phyloP scores from a whole-genome alignment of 179 eudicot genomes.

The Silene noctiflora region DNA sequence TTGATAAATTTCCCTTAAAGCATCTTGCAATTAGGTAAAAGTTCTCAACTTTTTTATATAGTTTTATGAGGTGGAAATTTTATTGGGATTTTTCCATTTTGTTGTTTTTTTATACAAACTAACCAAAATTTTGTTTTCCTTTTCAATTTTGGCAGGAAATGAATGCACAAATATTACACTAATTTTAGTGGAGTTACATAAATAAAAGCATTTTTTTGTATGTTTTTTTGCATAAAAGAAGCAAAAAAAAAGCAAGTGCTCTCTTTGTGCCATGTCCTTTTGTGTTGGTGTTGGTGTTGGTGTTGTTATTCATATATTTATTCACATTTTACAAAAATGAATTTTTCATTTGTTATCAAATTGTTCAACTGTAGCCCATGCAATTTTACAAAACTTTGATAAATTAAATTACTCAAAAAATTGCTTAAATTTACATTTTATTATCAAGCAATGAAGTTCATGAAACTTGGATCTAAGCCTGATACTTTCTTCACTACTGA shows the following conservation, averaged over 20 bases:
- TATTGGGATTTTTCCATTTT: not conserved
- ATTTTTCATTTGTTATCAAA: slow-evolving; percentile 1
- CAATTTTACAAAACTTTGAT: slow-evolving; percentile 16
- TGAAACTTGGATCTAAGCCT: slow-evolving; percentile 89
- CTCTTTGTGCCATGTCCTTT: slow-evolving; percentile 12
- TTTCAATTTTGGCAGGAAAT: slow-evolving; percentile 14
- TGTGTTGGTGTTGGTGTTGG: not conserved
- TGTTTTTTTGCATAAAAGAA: slow-evolving; percentile 17
- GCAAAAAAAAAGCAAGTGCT: slow-evolving; percentile 22
- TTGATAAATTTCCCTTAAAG: slow-evolving; percentile 9
- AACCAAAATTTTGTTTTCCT: not conserved
- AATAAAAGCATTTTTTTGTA: slow-evolving; percentile 19
- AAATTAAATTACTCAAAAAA: slow-evolving; percentile 19
- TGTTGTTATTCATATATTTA: not conserved
- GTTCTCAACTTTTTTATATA: not conserved
- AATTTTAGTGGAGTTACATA: slow-evolving; percentile 18
- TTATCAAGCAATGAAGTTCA: slow-evolving; percentile 64
- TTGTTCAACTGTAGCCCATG: slow-evolving; percentile 8
- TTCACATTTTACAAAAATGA: slow-evolving; percentile 11
- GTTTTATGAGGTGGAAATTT: slow-evolving; percentile 20
- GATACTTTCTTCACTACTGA: slow-evolving; percentile 79
- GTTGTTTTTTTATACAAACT: slow-evolving; percentile 19
- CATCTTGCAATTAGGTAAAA: slow-evolving; percentile 24
- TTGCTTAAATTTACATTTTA: not conserved
- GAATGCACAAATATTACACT: slow-evolving; percentile 20